Evolutionary conservation across 2,329 filamentous ascomycete species (phyloP).

Genomic region (Lasiodiplodia sp.): DNA sequence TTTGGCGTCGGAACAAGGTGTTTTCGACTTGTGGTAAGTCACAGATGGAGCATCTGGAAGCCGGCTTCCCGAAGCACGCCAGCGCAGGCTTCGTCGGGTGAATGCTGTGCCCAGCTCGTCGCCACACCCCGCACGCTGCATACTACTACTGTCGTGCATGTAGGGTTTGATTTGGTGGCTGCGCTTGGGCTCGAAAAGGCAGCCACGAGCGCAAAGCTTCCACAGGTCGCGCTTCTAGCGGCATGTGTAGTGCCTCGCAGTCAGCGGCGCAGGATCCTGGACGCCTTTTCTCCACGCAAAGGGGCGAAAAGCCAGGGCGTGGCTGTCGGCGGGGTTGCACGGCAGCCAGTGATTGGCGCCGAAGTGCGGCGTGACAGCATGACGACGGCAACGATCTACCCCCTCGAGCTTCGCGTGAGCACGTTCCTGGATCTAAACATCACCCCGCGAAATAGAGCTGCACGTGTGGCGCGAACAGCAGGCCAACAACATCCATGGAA

Average conservation of each 20-base stretch:
- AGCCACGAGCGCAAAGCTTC: constrained; percentile 4
- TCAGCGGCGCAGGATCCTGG: constrained; percentile 22
- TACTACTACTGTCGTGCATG: constrained; percentile 12
- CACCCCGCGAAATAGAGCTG: constrained; percentile 9
- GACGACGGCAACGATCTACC: constrained; percentile 6
- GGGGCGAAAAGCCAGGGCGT: neutral
- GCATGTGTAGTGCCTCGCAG: neutral
- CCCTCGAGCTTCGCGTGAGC: constrained; percentile 14
- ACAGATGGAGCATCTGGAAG: neutral
- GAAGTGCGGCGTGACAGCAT: constrained; percentile 15
- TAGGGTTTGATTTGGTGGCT: constrained; percentile 17
- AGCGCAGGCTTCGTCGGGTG: neutral
- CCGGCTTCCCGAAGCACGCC: no score
- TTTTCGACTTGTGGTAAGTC: neutral
- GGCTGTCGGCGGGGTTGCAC: constrained; percentile 2
- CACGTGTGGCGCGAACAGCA: neutral
- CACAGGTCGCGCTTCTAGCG: neutral
- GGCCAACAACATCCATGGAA: constrained; percentile 18
- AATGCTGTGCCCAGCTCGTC: constrained; percentile 1
- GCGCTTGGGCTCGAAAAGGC: constrained; percentile 8
- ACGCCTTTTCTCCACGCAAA: neutral
- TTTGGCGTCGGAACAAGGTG: neutral
- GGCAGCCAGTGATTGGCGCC: constrained; percentile 19
- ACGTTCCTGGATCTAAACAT: constrained; percentile 25
- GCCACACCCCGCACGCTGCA: constrained; percentile 15